These are phyloP conservation scores for Populus hybrid DNA, from an alignment of 441 rosid genomes.

Conservation along the genomic window DNA sequence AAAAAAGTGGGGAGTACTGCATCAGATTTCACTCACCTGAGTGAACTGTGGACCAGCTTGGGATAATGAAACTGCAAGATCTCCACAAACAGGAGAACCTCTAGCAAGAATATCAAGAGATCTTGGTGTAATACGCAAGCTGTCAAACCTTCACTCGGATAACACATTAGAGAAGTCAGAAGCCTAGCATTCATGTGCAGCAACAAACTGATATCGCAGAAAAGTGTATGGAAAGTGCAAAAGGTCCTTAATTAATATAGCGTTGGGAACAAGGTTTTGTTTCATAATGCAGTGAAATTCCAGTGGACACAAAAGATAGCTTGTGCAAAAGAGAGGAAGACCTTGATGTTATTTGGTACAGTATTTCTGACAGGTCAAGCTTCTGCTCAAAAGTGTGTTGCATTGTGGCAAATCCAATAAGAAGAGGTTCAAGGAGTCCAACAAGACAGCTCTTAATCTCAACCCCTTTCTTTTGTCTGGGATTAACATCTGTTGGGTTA, in stretches of 20 bases:
- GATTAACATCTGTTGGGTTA: constrained; percentile 82
- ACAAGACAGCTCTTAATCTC: constrained; percentile 95
- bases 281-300: background rate
- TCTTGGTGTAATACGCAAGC: constrained; percentile 91
- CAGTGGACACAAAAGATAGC: background rate
- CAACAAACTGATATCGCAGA: constrained; percentile 7
- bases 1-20: constrained; percentile 16
- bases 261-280: background rate
- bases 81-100: constrained; percentile 96
- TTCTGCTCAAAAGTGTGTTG: constrained; percentile 94
- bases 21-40: constrained; percentile 55
- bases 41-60: constrained; percentile 98
- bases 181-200: constrained; percentile 14
- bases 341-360: constrained; percentile 99
- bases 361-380: constrained; percentile 84
- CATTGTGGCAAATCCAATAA: constrained; percentile 97
- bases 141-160: constrained; percentile 76
- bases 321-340: constrained; percentile 25
- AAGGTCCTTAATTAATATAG: background rate
- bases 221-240: constrained; percentile 6
- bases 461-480: constrained; percentile 83
- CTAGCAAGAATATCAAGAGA: constrained; percentile 89
- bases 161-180: constrained; percentile 31
- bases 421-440: constrained; percentile 97
- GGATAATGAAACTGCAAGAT: constrained; percentile 95